phyloP scores from a whole-genome alignment of 2,329 filamentous ascomycete species.

The Ceratocystis eucalypticola region DNA sequence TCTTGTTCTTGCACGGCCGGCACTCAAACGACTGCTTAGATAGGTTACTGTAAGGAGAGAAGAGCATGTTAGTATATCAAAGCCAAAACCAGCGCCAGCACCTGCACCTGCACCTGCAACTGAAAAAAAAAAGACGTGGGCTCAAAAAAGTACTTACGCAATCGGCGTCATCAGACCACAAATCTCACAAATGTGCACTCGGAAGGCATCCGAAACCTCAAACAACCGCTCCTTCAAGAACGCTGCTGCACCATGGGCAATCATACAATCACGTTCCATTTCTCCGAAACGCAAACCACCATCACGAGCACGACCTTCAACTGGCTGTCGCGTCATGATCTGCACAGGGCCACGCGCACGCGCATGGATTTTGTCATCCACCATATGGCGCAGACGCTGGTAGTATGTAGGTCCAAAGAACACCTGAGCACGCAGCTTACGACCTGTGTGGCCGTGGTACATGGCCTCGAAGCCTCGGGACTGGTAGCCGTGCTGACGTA shows the following conservation, averaged over 20 bases:
- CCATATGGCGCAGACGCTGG: conserved; percentile 97
- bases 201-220: conserved; percentile 93
- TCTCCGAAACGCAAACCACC: conserved; percentile 98
- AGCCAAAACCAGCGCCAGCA: background rate
- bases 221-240: conserved; percentile 97
- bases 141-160: conserved; percentile 54
- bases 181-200: conserved; percentile 96
- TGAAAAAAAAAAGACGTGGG: background rate
- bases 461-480: conserved; percentile 95
- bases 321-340: conserved; percentile 91
- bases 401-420: conserved; percentile 98
- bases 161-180: conserved; percentile 98
- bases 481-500: conserved; percentile 85
- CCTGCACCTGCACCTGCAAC: background rate
- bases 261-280: conserved; percentile 99
- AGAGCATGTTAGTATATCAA: conserved; percentile 23
- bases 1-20: conserved; percentile 97
- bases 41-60: conserved; percentile 50
- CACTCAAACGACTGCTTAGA: conserved; percentile 95
- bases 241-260: conserved; percentile 92
- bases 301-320: conserved; percentile 94
- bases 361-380: conserved; percentile 99
- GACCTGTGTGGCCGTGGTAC: conserved; percentile 96
- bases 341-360: conserved; percentile 91
- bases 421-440: conserved; percentile 83